These are phyloP conservation scores for Cucurbitaria berberidis DNA, from an alignment of 2,329 filamentous ascomycete genomes.

Conservation along the genomic window DNA sequence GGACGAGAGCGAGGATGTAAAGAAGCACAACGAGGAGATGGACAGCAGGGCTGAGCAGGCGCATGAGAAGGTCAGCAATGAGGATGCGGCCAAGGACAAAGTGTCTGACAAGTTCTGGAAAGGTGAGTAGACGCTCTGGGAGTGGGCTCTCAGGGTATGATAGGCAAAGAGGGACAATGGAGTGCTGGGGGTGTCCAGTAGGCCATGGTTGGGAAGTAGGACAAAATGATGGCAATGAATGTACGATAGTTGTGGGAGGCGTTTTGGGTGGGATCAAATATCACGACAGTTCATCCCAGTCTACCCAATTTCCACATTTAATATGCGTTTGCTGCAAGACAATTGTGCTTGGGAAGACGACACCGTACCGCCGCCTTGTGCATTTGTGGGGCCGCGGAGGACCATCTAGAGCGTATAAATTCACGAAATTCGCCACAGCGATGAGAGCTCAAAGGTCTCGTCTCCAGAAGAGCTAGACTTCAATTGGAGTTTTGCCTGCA, in stretches of 20 bases:
- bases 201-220: not conserved
- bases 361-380: too few relatives aligned
- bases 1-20: constrained; percentile 48
- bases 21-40: constrained; percentile 54
- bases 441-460: too few relatives aligned
- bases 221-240: not conserved
- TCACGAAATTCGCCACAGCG: too few relatives aligned
- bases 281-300: not conserved
- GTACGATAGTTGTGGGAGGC: constrained; percentile 6
- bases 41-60: constrained; percentile 51
- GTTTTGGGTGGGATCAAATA: not conserved
- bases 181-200: constrained; percentile 14
- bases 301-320: not conserved
- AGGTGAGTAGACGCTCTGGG: constrained; percentile 34
- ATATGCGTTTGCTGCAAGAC: not conserved
- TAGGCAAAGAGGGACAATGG: constrained; percentile 38
- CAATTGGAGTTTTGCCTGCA: not conserved
- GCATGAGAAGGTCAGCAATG: constrained; percentile 45
- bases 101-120: constrained; percentile 50
- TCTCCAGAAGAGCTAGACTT: not conserved
- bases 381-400: not conserved
- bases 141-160: constrained; percentile 16
- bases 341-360: not conserved
- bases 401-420: too few relatives aligned
- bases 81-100: constrained; percentile 51